These are phyloP conservation scores for Cicer chorassanicum DNA, from an alignment of 306 rosid genomes.

Conservation along the genomic window DNA sequence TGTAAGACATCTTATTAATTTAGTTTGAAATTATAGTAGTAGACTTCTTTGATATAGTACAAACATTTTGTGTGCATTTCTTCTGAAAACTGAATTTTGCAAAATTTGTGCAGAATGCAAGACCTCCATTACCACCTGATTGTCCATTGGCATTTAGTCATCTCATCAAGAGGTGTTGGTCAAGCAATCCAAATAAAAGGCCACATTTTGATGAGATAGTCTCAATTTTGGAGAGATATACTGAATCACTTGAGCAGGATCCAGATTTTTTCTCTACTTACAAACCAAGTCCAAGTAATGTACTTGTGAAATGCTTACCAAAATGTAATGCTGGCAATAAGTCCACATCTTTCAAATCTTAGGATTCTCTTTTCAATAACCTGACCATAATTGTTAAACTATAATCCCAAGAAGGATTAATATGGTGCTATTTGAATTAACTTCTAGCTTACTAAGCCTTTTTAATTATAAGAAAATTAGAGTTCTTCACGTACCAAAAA, in stretches of 20 bases:
- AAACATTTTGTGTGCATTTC: neutral
- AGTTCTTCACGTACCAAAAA: neutral
- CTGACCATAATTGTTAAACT: constrained; percentile 33
- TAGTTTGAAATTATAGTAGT: no score
- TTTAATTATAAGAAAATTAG: constrained; percentile 5
- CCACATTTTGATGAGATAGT: constrained; percentile 88
- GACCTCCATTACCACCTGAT: constrained; percentile 80
- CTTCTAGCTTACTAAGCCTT: constrained; percentile 7
- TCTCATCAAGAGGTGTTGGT: constrained; percentile 86
- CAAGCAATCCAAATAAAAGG: constrained; percentile 76
- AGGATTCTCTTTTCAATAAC: constrained; percentile 23
- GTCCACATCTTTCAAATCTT: constrained; percentile 48
- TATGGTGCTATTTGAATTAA: constrained; percentile 26
- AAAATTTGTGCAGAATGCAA: constrained; percentile 74
- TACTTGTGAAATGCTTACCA: constrained; percentile 59
- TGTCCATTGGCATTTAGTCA: constrained; percentile 78
- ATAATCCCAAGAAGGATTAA: constrained; percentile 28
- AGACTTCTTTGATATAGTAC: no score
- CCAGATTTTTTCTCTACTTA: constrained; percentile 74
- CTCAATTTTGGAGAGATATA: constrained; percentile 64
- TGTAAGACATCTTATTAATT: no score
- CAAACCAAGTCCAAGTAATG: constrained; percentile 51
- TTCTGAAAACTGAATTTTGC: neutral
- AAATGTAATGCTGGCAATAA: constrained; percentile 48
- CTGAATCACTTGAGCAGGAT: constrained; percentile 67